phyloP scores from a whole-genome alignment of 139 green algal genomes.

The Closterium sp. region DNA sequence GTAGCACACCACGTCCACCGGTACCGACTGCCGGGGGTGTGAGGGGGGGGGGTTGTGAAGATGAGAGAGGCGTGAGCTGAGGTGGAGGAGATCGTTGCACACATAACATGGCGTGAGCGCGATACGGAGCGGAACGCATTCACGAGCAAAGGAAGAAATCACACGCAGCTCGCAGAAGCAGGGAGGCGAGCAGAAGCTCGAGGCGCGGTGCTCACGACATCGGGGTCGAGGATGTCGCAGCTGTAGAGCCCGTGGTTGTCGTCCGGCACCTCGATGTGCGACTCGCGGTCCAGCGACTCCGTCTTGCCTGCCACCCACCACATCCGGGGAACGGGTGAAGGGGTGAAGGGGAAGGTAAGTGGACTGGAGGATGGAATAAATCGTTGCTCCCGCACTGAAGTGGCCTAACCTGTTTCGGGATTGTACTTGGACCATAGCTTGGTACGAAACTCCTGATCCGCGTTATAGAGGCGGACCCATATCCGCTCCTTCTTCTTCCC shows the following conservation, averaged over 20 bases:
- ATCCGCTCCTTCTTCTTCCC: slow-evolving; percentile 34
- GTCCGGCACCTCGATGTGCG: slow-evolving; percentile 31
- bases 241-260: slow-evolving; percentile 53
- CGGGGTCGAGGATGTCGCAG: slow-evolving; percentile 55
- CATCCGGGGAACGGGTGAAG: background rate
- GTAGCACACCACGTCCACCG: slow-evolving; percentile 53
- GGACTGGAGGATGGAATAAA: background rate
- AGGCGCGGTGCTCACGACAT: slow-evolving; percentile 7
- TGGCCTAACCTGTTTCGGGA: slow-evolving; percentile 27
- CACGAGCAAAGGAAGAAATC: background rate
- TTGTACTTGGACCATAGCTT: slow-evolving; percentile 54
- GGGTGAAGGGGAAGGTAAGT: background rate
- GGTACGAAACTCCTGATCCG: slow-evolving; percentile 33
- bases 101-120: no score
- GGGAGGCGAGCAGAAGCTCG: background rate
- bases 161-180: background rate
- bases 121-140: no score
- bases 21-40: background rate
- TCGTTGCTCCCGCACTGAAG: background rate
- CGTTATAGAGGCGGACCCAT: slow-evolving; percentile 46
- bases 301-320: slow-evolving; percentile 20
- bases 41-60: no score
- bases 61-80: no score
- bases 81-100: no score
- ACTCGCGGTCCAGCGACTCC: slow-evolving; percentile 30